Evolutionary conservation across 106 monocot species (phyloP).

Genomic region (Dendrobium chrysotoxum): DNA sequence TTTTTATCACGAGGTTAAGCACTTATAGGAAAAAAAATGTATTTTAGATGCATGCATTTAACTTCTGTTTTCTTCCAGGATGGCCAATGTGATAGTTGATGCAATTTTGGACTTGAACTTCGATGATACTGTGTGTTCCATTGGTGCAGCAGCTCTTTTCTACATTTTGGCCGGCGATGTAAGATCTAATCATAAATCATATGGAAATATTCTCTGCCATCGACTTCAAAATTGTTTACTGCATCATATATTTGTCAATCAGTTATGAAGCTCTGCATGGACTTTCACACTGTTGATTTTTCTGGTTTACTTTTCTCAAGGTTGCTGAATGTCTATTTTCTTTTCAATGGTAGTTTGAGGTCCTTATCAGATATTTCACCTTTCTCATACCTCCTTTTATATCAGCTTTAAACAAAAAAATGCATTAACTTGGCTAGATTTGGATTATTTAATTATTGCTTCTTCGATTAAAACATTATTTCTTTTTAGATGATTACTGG

Average conservation of each 20-base stretch:
- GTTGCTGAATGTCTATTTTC: not conserved
- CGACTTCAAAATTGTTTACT: not conserved
- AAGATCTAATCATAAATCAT: conserved; percentile 24
- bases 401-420: not conserved
- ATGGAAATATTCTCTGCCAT: not conserved
- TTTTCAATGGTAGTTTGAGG: not conserved
- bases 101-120: conserved; percentile 65
- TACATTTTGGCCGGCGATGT: conserved; percentile 87
- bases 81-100: conserved; percentile 75
- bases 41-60: not conserved
- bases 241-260: not conserved
- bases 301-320: not conserved
- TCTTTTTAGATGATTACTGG: too few relatives aligned
- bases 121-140: conserved; percentile 68
- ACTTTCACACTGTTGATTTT: not conserved
- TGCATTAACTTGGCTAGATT: not conserved
- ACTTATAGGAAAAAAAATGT: not conserved
- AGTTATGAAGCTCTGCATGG: not conserved
- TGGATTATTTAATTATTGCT: not conserved
- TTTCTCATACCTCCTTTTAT: not conserved
- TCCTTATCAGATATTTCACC: not conserved
- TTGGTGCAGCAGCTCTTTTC: conserved; percentile 80
- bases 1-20: too few relatives aligned
- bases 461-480: not conserved
- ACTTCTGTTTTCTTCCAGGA: conserved; percentile 32